These are phyloP conservation scores for Linderina pennispora DNA, from an alignment of 192 early-diverging fungal genomes.

Conservation along the genomic window DNA sequence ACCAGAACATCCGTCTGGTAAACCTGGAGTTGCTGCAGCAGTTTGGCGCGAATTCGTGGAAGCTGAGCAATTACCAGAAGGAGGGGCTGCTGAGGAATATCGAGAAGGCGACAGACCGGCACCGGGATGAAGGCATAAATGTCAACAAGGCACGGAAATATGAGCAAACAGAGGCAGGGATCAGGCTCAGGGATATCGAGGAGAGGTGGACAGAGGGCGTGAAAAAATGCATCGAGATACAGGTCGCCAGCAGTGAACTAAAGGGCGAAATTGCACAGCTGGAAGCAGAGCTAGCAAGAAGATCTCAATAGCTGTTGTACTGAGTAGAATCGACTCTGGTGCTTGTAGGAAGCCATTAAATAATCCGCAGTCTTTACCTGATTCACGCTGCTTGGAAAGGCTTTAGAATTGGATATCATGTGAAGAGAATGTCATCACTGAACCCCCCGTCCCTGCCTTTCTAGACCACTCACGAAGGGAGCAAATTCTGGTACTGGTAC, in stretches of 20 bases:
- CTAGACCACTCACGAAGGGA: too few species aligned
- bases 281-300: background rate
- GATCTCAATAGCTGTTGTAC: background rate
- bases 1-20: slow-evolving; percentile 29
- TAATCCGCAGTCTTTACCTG: too few species aligned
- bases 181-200: slow-evolving; percentile 22
- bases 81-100: slow-evolving; percentile 20
- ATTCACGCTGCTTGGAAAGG: too few species aligned
- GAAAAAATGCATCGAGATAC: slow-evolving; percentile 36
- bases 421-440: too few species aligned
- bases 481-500: too few species aligned
- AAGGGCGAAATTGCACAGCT: slow-evolving; percentile 12
- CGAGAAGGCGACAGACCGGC: slow-evolving; percentile 11
- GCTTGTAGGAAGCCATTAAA: too few species aligned
- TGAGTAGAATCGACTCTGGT: too few species aligned
- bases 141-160: slow-evolving; percentile 36
- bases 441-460: too few species aligned
- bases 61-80: slow-evolving; percentile 37
- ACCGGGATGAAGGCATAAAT: slow-evolving; percentile 14
- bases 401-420: too few species aligned
- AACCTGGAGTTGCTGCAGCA: slow-evolving; percentile 42
- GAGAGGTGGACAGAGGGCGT: slow-evolving; percentile 31
- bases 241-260: slow-evolving; percentile 26
- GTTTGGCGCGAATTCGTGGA: slow-evolving; percentile 43
- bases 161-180: slow-evolving; percentile 30